Conservation (phyloP, 768 basidiomycete species). For the Cystofilobasidium bisporidii region DNA sequence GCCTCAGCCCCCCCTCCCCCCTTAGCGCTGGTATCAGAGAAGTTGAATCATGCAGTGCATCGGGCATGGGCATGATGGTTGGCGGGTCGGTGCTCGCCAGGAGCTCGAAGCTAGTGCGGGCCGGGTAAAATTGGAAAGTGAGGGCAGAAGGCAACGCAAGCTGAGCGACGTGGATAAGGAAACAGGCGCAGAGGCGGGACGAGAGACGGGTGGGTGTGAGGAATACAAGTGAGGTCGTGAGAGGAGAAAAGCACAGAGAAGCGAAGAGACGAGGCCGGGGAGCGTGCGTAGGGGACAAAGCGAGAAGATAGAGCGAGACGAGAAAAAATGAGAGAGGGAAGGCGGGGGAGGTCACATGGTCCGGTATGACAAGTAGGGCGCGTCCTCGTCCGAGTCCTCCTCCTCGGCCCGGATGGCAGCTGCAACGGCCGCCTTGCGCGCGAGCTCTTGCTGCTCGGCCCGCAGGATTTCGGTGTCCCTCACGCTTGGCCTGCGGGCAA, state of each 20-base stretch:
- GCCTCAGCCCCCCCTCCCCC: too few species aligned
- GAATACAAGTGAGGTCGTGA: too few species aligned
- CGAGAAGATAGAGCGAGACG: background rate
- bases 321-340: background rate
- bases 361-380: background rate
- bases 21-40: too few species aligned
- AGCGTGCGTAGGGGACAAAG: background rate
- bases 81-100: background rate
- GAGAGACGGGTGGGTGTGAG: too few species aligned
- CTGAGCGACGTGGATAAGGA: too few species aligned
- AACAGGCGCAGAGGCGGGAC: too few species aligned
- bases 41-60: background rate
- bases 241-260: background rate
- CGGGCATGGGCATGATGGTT: background rate
- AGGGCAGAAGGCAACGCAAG: too few species aligned
- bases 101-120: too few species aligned
- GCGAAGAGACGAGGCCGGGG: background rate
- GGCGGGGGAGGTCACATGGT: background rate
- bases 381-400: slow-evolving; percentile 5
- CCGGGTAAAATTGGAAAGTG: too few species aligned
- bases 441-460: background rate
- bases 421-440: background rate
- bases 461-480: background rate
- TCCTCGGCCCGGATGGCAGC: background rate
- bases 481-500: background rate